phyloP scores from a whole-genome alignment of 805 yeast genomes.

The Zygoascus tannicola region DNA sequence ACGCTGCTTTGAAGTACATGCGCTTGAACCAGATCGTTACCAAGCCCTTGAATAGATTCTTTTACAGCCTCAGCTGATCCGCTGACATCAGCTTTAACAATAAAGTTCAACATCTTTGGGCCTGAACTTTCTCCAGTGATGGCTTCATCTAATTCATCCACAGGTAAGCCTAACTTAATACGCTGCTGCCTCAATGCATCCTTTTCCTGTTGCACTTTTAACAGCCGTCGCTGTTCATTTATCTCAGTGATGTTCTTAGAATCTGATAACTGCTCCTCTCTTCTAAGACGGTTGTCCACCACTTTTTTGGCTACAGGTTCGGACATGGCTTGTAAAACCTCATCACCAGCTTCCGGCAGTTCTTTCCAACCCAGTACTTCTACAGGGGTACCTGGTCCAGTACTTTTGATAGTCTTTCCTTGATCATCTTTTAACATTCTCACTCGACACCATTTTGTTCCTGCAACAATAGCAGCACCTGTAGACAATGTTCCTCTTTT shows the following conservation, averaged over 20 bases:
- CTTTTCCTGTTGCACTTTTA: conserved; percentile 39
- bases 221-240: conserved; percentile 54
- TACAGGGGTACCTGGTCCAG: conserved; percentile 83
- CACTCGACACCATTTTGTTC: conserved; percentile 78
- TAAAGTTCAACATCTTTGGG: conserved; percentile 34
- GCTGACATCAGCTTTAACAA: conserved; percentile 83
- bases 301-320: conserved; percentile 74
- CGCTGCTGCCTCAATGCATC: conserved; percentile 49
- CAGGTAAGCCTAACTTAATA: conserved; percentile 49
- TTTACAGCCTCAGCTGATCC: conserved; percentile 92
- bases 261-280: conserved; percentile 46
- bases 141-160: conserved; percentile 36
- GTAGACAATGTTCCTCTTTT: conserved; percentile 65
- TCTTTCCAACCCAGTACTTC: conserved; percentile 93
- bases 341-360: conserved; percentile 85
- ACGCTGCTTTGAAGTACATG: conserved; percentile 65
- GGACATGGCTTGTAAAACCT: conserved; percentile 61
- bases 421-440: conserved; percentile 66
- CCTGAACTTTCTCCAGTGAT: conserved; percentile 20
- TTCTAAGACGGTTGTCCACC: conserved; percentile 49
- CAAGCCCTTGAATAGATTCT: conserved; percentile 73
- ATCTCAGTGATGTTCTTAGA: conserved; percentile 57
- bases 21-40: conserved; percentile 74
- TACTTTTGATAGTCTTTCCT: conserved; percentile 53
- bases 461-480: conserved; percentile 76